Conservation (phyloP, 208 protist species). For the Acanthamoeba sp. region DNA sequence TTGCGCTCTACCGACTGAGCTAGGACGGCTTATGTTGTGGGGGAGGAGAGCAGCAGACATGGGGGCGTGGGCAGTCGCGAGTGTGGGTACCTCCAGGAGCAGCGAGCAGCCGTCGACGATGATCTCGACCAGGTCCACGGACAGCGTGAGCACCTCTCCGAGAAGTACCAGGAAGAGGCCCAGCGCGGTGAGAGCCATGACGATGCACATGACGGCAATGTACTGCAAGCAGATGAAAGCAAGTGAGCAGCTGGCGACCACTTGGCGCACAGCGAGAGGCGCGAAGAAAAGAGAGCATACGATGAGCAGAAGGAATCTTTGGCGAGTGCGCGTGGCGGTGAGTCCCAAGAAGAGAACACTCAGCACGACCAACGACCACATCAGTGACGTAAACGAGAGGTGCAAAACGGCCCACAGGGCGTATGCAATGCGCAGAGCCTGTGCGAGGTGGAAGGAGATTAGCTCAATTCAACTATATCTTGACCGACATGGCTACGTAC, state of each 20-base stretch:
- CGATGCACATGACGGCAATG: neutral
- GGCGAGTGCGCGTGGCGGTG: neutral
- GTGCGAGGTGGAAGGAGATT: neutral
- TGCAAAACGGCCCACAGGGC: neutral
- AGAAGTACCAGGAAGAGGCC: slow-evolving; percentile 21
- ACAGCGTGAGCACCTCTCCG: neutral
- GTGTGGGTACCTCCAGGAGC: neutral
- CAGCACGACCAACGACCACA: slow-evolving; percentile 12
- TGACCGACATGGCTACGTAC: neutral
- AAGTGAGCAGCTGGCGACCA: neutral
- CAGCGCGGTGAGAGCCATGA: slow-evolving; percentile 6
- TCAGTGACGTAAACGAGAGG: neutral
- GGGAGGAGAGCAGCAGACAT: no score
- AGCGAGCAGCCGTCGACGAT: slow-evolving; percentile 1
- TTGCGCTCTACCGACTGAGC: no score
- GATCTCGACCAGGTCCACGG: slow-evolving; percentile 31
- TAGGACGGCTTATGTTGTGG: no score
- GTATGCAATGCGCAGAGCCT: neutral
- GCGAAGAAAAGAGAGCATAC: neutral
- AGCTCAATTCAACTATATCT: no score
- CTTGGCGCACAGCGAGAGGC: neutral
- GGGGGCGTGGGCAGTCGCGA: no score
- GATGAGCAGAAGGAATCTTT: neutral
- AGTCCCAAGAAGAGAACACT: neutral
- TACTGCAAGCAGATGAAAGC: neutral